phyloP scores from a whole-genome alignment of 768 basidiomycete species.

The Cystobasidium onofrii region DNA sequence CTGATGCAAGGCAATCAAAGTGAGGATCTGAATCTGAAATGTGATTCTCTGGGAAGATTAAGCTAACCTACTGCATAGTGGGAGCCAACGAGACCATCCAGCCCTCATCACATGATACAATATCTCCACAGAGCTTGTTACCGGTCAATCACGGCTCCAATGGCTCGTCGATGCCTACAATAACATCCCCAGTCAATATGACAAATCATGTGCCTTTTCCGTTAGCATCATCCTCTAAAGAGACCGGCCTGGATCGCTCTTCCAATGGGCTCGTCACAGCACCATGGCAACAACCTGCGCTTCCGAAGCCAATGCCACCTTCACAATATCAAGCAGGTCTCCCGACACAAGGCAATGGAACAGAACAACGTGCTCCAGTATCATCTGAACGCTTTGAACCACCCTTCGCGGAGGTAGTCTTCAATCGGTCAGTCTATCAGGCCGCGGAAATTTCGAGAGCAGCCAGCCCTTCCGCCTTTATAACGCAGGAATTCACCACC shows the following conservation, averaged over 20 bases:
- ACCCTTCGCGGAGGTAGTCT: slow-evolving; percentile 3
- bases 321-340: not conserved
- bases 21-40: not conserved
- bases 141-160: not conserved
- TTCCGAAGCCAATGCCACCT: not conserved
- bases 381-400: not conserved
- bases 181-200: not conserved
- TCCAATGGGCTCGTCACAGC: not conserved
- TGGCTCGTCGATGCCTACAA: not conserved
- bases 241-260: not conserved
- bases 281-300: not conserved
- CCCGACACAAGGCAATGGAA: not conserved
- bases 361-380: not conserved
- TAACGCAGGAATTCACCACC: not conserved
- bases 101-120: not conserved
- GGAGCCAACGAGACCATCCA: too few species aligned
- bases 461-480: not conserved
- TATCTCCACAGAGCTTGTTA: not conserved
- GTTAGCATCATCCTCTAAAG: not conserved
- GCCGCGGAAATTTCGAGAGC: slow-evolving; percentile 6
- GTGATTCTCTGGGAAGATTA: not conserved
- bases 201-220: not conserved
- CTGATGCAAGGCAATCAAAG: not conserved
- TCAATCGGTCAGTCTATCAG: slow-evolving; percentile 9
- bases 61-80: too few species aligned